phyloP scores from a whole-genome alignment of 192 early-diverging fungal species.

The Coemansia sp. region DNA sequence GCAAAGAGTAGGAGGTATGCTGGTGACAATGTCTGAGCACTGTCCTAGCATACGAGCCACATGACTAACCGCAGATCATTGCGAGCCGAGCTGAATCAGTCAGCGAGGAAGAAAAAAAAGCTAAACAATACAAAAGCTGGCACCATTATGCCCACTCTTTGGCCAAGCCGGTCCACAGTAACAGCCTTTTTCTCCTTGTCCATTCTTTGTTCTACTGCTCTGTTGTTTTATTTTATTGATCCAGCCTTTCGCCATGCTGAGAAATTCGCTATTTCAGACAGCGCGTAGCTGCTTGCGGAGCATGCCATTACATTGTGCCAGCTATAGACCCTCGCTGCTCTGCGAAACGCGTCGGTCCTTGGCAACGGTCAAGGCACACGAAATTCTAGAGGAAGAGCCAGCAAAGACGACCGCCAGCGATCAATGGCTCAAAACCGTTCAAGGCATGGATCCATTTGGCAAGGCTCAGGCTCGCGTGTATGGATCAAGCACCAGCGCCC shows the following conservation, averaged over 20 bases:
- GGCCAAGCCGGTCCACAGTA: background rate
- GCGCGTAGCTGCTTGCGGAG: background rate
- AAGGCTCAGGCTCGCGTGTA: background rate
- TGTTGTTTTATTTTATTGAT: background rate
- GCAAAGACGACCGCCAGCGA: background rate
- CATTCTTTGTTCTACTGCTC: slow-evolving; percentile 1
- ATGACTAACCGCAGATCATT: background rate
- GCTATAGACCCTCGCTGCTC: background rate
- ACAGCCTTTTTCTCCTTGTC: background rate
- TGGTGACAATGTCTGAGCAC: no score
- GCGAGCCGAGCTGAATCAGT: background rate
- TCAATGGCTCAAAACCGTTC: slow-evolving; percentile 6
- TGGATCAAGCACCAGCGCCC: background rate
- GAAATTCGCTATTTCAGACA: slow-evolving; percentile 12
- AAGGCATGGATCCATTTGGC: slow-evolving; percentile 1
- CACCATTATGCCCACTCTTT: background rate
- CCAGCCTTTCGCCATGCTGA: slow-evolving; percentile 9
- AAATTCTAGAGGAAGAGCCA: background rate
- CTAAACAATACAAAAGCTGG: background rate
- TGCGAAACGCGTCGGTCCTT: background rate
- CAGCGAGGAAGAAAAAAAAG: background rate
- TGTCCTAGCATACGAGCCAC: background rate
- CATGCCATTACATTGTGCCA: background rate
- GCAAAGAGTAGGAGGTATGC: background rate
- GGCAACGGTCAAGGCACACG: slow-evolving; percentile 3